Evolutionary conservation across 257 asterid species (phyloP), one percentile per base, ranked within the genome.

Genomic region (Nicotiana sylvestris): DNA sequence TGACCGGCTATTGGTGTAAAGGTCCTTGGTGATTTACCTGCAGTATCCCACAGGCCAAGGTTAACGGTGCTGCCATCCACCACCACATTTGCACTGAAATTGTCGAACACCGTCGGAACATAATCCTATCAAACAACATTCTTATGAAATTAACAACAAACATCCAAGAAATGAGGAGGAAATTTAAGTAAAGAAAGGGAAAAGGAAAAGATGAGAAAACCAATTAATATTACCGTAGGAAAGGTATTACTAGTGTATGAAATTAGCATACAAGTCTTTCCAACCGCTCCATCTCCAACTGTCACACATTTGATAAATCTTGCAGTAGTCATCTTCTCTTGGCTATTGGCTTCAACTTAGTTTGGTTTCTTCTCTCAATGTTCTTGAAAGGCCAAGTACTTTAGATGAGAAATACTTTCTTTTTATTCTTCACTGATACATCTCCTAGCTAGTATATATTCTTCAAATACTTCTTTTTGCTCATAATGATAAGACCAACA

Each of bases 11-110:
- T 33, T 33, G 3, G 37, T 3, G 37, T 33, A 33, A 35, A 35
- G 39, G 0, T 35, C 6, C 6, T 4, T 35, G 4, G 8, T 5
- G 53, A 76, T 76, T 29, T 39, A 94, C 98, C 98, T 78, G 97
- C 98, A 25, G 98, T 94, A 79, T 94, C 98, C 98, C 98, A 94
- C 0, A 94, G 96, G 88, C 97, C 97, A 9, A 94, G 91, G 88
- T 92, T 94, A 57, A 94, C 95, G 0, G 97, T 92, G 84, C 84
- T 90, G n/a, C 98, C 98, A 85, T 94, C 97, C 78, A 92, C 98
- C 57, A 92, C 96, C 64, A 94, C 97, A 53, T 91, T 94, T 13
- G 98, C 98, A 77, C 98, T 94, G 66, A 94, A 94, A 85, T 92
- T 92, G 86, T 94, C 98, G 77, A 94, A 94, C 21, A 94, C 98